Conservation (phyloP, 2,329 filamentous ascomycete genomes). For the Malbranchea cinnamomea region DNA sequence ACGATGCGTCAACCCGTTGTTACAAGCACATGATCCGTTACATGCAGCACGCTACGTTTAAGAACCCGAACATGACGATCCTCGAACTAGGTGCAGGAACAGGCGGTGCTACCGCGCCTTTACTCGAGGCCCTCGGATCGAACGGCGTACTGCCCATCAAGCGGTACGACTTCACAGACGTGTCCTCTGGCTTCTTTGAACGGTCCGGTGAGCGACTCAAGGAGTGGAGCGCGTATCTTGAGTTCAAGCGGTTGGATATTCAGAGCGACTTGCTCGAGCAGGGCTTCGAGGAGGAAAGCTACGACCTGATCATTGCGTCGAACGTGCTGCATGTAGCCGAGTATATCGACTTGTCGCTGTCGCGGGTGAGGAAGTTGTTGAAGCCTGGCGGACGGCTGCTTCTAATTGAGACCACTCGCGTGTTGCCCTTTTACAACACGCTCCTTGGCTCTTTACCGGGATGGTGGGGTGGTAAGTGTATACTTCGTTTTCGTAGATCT, state of each 20-base stretch:
- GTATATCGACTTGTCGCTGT: slow-evolving; percentile 9
- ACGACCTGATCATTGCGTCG: slow-evolving; percentile 13
- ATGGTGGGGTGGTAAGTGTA: too few species aligned
- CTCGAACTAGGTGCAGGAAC: slow-evolving; percentile 19
- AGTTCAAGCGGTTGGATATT: slow-evolving; percentile 13
- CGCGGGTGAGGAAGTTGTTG: slow-evolving; percentile 11
- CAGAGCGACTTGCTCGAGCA: slow-evolving; percentile 9
- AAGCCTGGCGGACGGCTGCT: slow-evolving; percentile 9
- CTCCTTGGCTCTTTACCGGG: too few species aligned
- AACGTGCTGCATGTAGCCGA: slow-evolving; percentile 14
- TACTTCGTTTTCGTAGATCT: too few species aligned
- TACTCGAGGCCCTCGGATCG: slow-evolving; percentile 10
- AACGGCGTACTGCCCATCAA: background rate
- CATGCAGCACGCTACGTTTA: slow-evolving; percentile 1
- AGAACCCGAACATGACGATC: slow-evolving; percentile 7
- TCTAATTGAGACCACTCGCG: slow-evolving; percentile 8
- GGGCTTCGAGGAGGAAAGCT: slow-evolving; percentile 10
- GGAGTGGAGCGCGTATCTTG: slow-evolving; percentile 7
- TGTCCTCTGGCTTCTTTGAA: slow-evolving; percentile 30
- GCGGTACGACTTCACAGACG: slow-evolving; percentile 26
- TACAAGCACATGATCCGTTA: too few species aligned
- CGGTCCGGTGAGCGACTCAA: slow-evolving; percentile 17
- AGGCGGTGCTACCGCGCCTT: slow-evolving; percentile 15
- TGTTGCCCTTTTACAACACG: slow-evolving; percentile 2
- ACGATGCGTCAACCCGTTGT: too few species aligned